phyloP scores from a whole-genome alignment of 2,329 filamentous ascomycete genomes.

The Fusarium austroafricanum region DNA sequence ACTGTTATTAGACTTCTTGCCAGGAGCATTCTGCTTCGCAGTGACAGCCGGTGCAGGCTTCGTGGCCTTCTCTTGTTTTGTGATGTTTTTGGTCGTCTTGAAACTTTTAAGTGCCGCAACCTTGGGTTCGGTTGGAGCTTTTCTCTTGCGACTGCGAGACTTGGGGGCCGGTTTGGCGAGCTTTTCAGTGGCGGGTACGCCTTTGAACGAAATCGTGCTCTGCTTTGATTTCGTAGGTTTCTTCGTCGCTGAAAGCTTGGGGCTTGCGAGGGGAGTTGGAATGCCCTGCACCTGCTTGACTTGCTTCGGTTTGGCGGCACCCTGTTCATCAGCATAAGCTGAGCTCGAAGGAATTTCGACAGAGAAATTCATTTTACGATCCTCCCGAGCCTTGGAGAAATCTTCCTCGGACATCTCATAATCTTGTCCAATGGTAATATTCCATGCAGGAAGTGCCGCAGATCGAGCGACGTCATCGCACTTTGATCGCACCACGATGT shows the following conservation, averaged over 20 bases:
- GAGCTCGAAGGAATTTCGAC: slow-evolving; percentile 45
- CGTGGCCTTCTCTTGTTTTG: slow-evolving; percentile 32
- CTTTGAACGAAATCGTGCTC: slow-evolving; percentile 61
- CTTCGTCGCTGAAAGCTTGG: slow-evolving; percentile 59
- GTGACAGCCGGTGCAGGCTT: slow-evolving; percentile 19
- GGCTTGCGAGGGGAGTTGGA: slow-evolving; percentile 68
- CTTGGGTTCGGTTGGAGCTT: slow-evolving; percentile 52
- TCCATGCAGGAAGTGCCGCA: slow-evolving; percentile 71
- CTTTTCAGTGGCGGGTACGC: slow-evolving; percentile 31
- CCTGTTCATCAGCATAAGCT: slow-evolving; percentile 34
- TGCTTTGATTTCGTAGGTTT: slow-evolving; percentile 60
- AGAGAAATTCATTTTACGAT: slow-evolving; percentile 49
- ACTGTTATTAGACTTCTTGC: slow-evolving; percentile 7
- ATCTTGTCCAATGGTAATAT: slow-evolving; percentile 64
- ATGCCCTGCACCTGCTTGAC: slow-evolving; percentile 62
- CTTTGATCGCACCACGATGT: slow-evolving; percentile 86
- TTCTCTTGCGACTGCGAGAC: slow-evolving; percentile 51
- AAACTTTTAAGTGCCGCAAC: slow-evolving; percentile 55
- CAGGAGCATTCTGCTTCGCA: slow-evolving; percentile 6
- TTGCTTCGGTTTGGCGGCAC: slow-evolving; percentile 53
- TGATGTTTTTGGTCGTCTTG: slow-evolving; percentile 40
- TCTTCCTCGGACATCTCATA: slow-evolving; percentile 60
- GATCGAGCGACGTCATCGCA: slow-evolving; percentile 88
- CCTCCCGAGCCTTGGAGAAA: slow-evolving; percentile 55
- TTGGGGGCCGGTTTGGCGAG: slow-evolving; percentile 42